These are phyloP conservation scores for Flaveria sonorensis DNA, from an alignment of 129 eudicot genomes.

Conservation along the genomic window DNA sequence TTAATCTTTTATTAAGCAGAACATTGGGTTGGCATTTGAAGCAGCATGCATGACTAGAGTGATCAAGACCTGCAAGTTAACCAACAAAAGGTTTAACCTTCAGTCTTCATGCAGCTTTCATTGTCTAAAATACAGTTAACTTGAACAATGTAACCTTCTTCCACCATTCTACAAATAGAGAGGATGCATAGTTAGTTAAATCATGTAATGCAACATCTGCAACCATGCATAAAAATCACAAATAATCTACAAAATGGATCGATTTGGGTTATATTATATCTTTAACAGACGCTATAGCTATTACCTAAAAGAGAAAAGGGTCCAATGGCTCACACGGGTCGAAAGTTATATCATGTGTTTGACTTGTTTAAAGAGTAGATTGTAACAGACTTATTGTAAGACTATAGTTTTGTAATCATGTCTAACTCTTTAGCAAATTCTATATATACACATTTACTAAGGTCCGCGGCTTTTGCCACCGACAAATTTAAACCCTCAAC, in stretches of 20 bases:
- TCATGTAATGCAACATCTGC: not conserved
- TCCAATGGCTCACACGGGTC: not conserved
- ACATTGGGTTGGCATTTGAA: too few species aligned
- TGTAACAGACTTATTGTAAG: not conserved
- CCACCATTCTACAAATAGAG: constrained; percentile 13
- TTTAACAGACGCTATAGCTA: not conserved
- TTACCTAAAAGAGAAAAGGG: not conserved
- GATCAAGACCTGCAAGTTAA: too few species aligned
- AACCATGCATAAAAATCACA: not conserved
- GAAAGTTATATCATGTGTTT: not conserved
- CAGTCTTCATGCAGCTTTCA: not conserved
- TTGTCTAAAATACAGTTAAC: not conserved
- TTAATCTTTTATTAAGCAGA: too few species aligned
- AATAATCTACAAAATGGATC: not conserved
- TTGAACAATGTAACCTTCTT: not conserved
- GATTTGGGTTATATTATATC: not conserved
- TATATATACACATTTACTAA: too few species aligned
- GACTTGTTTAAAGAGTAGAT: not conserved
- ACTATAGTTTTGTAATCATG: not conserved
- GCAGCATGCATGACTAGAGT: too few species aligned
- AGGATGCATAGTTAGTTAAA: constrained; percentile 1
- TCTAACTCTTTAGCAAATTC: too few species aligned
- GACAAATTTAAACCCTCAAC: too few species aligned
- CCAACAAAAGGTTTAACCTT: not conserved
- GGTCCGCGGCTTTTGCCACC: too few species aligned